phyloP scores from a whole-genome alignment of 2,329 filamentous ascomycete species.

The Penicillium sp. region DNA sequence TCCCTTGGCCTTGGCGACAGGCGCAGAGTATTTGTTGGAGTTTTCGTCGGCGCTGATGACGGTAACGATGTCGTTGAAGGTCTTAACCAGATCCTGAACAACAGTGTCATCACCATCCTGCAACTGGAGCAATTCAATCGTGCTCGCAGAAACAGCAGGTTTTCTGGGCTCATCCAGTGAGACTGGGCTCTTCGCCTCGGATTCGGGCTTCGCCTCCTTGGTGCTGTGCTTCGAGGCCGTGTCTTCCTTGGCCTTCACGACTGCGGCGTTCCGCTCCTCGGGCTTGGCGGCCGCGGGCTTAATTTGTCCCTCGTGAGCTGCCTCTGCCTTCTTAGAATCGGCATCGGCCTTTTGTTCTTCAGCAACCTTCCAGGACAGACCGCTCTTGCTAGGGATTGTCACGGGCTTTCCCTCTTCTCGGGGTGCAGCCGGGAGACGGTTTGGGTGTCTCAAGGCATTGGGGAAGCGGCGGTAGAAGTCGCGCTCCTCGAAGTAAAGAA shows the following conservation, averaged over 20 bases:
- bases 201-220: slow-evolving; percentile 15
- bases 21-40: slow-evolving; percentile 70
- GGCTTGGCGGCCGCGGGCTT: slow-evolving; percentile 27
- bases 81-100: slow-evolving; percentile 89
- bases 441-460: slow-evolving; percentile 48
- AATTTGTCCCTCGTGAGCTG: slow-evolving; percentile 34
- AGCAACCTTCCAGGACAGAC: slow-evolving; percentile 75
- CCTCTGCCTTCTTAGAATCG: slow-evolving; percentile 53
- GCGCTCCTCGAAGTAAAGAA: slow-evolving; percentile 91
- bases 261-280: slow-evolving; percentile 27
- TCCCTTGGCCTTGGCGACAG: slow-evolving; percentile 80
- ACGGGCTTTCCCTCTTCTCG: slow-evolving; percentile 65
- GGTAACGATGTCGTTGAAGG: slow-evolving; percentile 92
- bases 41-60: slow-evolving; percentile 86
- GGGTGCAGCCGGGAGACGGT: slow-evolving; percentile 32
- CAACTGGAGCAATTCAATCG: slow-evolving; percentile 75
- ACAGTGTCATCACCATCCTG: slow-evolving; percentile 77
- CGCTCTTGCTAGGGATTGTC: slow-evolving; percentile 80
- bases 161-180: slow-evolving; percentile 36
- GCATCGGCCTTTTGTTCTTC: slow-evolving; percentile 59
- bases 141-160: slow-evolving; percentile 50
- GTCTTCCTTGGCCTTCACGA: slow-evolving; percentile 32
- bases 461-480: slow-evolving; percentile 88
- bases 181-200: slow-evolving; percentile 27
- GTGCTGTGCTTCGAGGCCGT: slow-evolving; percentile 25